These are phyloP conservation scores for Globisporangium yorkense DNA, from an alignment of 352 stramenopile species.

Conservation along the genomic window DNA sequence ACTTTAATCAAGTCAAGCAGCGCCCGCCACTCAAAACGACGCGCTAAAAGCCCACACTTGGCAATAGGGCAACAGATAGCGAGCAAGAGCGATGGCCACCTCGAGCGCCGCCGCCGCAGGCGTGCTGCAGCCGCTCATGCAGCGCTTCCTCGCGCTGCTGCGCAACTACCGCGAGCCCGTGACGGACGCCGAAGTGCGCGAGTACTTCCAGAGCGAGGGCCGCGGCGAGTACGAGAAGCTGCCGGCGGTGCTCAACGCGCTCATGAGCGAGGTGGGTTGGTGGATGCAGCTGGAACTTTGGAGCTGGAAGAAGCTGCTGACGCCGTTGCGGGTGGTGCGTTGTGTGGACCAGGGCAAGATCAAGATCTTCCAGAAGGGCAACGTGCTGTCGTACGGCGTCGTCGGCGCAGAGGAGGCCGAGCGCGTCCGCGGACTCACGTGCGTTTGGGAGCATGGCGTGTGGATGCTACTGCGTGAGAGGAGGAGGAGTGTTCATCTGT, in stretches of 20 bases:
- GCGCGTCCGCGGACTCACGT: conserved; percentile 81
- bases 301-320: not conserved
- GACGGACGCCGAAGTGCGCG: conserved; percentile 72
- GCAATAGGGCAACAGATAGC: not conserved
- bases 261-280: conserved; percentile 62
- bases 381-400: conserved; percentile 77
- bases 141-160: conserved; percentile 72
- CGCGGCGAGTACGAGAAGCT: conserved; percentile 79
- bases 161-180: conserved; percentile 77
- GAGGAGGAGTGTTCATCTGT: not conserved
- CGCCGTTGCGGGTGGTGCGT: not conserved
- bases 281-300: not conserved
- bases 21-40: not conserved
- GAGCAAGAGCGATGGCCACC: conserved; percentile 17
- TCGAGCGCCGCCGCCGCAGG: conserved; percentile 15
- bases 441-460: conserved; percentile 13
- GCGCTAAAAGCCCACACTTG: not conserved
- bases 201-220: conserved; percentile 64
- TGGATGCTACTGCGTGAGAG: not conserved
- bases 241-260: conserved; percentile 72
- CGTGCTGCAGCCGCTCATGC: conserved; percentile 34
- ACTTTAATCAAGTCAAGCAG: not conserved
- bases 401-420: conserved; percentile 81
- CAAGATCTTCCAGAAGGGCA: conserved; percentile 88
- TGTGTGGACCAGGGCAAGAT: conserved; percentile 47